phyloP scores from a whole-genome alignment of 768 basidiomycete genomes.

The Rhizopogon vinicolor region DNA sequence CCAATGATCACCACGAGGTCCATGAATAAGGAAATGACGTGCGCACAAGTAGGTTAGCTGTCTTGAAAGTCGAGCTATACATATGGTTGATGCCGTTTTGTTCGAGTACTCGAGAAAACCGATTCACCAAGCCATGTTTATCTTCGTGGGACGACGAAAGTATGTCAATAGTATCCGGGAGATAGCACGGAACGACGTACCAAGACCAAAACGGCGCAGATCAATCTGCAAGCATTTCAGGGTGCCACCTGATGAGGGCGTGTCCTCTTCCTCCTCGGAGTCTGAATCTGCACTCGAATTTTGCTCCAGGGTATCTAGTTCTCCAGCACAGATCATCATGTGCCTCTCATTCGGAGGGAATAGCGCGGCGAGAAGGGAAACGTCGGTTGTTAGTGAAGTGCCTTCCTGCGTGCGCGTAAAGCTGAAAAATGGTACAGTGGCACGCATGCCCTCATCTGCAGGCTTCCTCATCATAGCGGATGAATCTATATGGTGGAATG shows the following conservation, averaged over 20 bases:
- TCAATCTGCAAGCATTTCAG: conserved; percentile 76
- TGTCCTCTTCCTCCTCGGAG: conserved; percentile 32
- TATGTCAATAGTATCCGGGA: background rate
- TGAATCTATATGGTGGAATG: conserved; percentile 3
- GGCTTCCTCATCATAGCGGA: conserved; percentile 11
- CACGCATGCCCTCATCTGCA: conserved; percentile 1
- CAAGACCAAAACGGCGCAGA: conserved; percentile 65
- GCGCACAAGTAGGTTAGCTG: conserved; percentile 68
- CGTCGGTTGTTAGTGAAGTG: conserved; percentile 71
- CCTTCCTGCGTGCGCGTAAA: conserved; percentile 76
- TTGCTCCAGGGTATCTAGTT: conserved; percentile 51
- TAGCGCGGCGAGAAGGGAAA: conserved; percentile 57
- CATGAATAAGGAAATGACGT: conserved; percentile 10
- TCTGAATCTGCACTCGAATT: conserved; percentile 27
- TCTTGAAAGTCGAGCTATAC: conserved; percentile 82
- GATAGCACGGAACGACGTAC: conserved; percentile 30
- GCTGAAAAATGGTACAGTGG: conserved; percentile 67
- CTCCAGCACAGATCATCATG: conserved; percentile 70
- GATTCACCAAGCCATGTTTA: conserved; percentile 73
- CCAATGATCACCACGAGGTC: background rate
- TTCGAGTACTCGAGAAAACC: conserved; percentile 70
- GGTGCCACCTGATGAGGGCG: conserved; percentile 31
- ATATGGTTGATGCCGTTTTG: conserved; percentile 76
- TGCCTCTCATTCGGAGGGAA: conserved; percentile 71
- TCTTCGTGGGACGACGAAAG: conserved; percentile 34